phyloP scores from a whole-genome alignment of 2,329 filamentous ascomycete species.

The Alternaria sp. region DNA sequence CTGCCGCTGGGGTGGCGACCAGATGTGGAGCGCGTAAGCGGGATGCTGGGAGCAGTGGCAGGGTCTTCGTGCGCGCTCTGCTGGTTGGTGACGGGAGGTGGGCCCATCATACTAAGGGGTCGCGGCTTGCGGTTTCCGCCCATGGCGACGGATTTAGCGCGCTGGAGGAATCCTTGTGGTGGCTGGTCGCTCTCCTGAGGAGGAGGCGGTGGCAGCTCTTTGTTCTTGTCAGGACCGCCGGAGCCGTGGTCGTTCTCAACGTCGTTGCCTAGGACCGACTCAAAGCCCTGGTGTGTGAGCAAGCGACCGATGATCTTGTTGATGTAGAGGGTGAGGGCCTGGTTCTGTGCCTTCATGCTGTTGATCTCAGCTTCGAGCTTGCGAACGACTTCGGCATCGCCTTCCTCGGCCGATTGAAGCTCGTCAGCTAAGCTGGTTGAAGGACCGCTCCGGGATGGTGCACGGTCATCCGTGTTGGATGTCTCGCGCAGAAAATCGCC shows the following conservation, averaged over 20 bases:
- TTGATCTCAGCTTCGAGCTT: conserved; percentile 81
- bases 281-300: conserved; percentile 92
- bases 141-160: conserved; percentile 67
- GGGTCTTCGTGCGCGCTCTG: conserved; percentile 64
- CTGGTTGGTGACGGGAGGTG: conserved; percentile 38
- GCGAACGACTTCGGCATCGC: conserved; percentile 61
- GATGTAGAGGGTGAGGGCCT: conserved; percentile 95
- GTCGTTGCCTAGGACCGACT: conserved; percentile 86
- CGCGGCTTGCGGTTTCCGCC: conserved; percentile 56
- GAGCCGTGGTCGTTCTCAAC: conserved; percentile 53
- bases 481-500: conserved; percentile 75
- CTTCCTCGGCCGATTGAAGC: conserved; percentile 71
- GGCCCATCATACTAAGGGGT: conserved; percentile 52
- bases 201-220: conserved; percentile 83
- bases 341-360: conserved; percentile 89
- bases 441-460: conserved; percentile 46
- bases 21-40: conserved; percentile 67
- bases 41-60: conserved; percentile 78
- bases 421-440: conserved; percentile 74
- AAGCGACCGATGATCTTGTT: conserved; percentile 98
- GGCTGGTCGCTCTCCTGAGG: conserved; percentile 61
- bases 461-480: conserved; percentile 45
- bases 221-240: conserved; percentile 67
- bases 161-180: conserved; percentile 60
- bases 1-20: conserved; percentile 52